Conservation (phyloP, 78 protist genomes). For the Dictyostelium citrinum region DNA sequence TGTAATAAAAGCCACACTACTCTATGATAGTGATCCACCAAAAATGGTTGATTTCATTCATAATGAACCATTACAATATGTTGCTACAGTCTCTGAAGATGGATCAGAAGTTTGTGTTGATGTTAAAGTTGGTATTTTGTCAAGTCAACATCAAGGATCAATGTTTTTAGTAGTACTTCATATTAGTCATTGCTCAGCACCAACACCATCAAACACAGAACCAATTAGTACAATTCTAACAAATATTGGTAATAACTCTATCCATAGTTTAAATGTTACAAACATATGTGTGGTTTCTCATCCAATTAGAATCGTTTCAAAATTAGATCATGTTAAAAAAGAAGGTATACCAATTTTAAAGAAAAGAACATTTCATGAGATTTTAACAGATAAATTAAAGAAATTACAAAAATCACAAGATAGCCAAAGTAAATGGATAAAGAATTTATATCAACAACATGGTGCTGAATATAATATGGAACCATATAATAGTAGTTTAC, state of each 20-base stretch:
- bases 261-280: background rate
- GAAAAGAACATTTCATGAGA: constrained; percentile 65
- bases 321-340: constrained; percentile 63
- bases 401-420: constrained; percentile 54
- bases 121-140: constrained; percentile 41
- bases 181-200: constrained; percentile 1
- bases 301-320: constrained; percentile 68
- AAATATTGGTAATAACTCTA: background rate
- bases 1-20: constrained; percentile 36
- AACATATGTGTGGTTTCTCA: constrained; percentile 41
- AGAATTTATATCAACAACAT: constrained; percentile 54
- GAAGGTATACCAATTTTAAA: constrained; percentile 67
- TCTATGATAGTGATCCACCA: constrained; percentile 75
- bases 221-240: constrained; percentile 15
- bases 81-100: constrained; percentile 53
- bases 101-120: constrained; percentile 54
- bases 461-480: constrained; percentile 12
- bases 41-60: constrained; percentile 73
- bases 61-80: constrained; percentile 70
- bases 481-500: background rate
- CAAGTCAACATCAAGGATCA: constrained; percentile 72
- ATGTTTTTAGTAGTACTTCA: constrained; percentile 46
- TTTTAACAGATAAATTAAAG: constrained; percentile 51
- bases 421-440: constrained; percentile 57
- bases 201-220: constrained; percentile 57